Base-by-base conservation (phyloP, 257 asterid genomes). In the Ehretia macrophylla region DNA sequence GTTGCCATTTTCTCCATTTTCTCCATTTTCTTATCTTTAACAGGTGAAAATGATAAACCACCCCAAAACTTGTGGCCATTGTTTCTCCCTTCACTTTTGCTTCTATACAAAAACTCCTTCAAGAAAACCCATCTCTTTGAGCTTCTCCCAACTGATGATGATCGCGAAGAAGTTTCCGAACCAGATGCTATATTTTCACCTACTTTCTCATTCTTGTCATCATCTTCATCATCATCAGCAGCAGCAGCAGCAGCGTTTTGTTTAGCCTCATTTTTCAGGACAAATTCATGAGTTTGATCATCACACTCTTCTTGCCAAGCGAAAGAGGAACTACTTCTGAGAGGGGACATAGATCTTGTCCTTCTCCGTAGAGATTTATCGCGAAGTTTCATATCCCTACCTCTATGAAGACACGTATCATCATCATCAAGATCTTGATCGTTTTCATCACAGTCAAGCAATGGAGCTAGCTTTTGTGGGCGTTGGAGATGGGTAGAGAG, bases 301-400 rank as follows among this genome's bases (percentile, higher is more conserved):
- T 19, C 18, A 23, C 49, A 48, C 10, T 51, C 16, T 1, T 58
- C 62, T 8, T 68, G 68, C 86, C 83, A 73, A 40, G 65, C 74
- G 11, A 62, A 82, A 63, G 96, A 53, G 48, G 80, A 27, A 49
- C 82, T 75, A 56, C 82, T 75, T 5, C 87, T 62, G 8, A 78
- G 61, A 0, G 97, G 97, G 14, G 97, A 89, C 94, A 87, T 81
- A 67, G 97, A 87, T 90, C 96, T 85, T 60, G 96, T 79, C 72
- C 96, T 75, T 50, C 97, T 78, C 12, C 93, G 81, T 18, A 85
- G 56, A 18, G 95, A 88, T 69, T 88, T 81, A 55, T 81, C 61
- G 1, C 94, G 80, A 32, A 75, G 57, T 68, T 83, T 88, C 58
- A 59, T 17, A 17, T 80, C 97, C 58, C 97, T 73, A 0, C 95